Evolutionary conservation across 2,329 filamentous ascomycete species (phyloP), one percentile per base, ranked within the genome.

Genomic region (Lasiodiplodia sp.): DNA sequence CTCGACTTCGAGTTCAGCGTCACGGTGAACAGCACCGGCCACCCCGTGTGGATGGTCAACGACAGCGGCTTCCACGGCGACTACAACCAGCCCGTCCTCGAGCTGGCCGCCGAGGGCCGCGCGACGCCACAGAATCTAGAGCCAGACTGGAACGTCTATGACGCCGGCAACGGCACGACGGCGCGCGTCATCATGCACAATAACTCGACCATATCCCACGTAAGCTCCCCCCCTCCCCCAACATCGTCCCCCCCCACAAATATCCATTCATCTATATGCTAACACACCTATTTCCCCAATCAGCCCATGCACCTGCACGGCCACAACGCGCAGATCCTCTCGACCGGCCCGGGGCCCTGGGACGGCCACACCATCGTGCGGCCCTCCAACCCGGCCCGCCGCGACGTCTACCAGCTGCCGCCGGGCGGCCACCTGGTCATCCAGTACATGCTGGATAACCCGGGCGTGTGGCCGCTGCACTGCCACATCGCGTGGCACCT

Each of bases 291-390:
- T n/a, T n/a, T n/a, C n/a, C n/a, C n/a, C n/a, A n/a, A n/a, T n/a
- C n/a, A n/a, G 53, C 65, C 65, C 2, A 67, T 67, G 65, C 81
- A 83, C 72, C 72, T 85, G 18, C 83, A 85, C 76, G 82, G 83
- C 25, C 83, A 84, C 72, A 82, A 84, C 72, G 80, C 83, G 73
- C 80, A 79, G 67, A 71, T 84, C 18, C 78, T 84, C 3, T 78
- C 79, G 14, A 74, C 78, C 62, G 83, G 82, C 16, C 47, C 65
- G 0, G 83, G 82, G 0, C 69, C 68, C 2, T 84, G 82, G 81
- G 76, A 83, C 68, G 80, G 80, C 60, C 25, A 3, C n/a, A 73
- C 72, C 12, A 77, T 81, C 52, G 70, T 70, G 4, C 77, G 80
- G 47, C 75, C 78, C 0, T 21, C 64, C 0, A 80, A 82, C 56